These are phyloP conservation scores for Thalassia testudinum DNA, from an alignment of 116 monocot species.

Conservation along the genomic window DNA sequence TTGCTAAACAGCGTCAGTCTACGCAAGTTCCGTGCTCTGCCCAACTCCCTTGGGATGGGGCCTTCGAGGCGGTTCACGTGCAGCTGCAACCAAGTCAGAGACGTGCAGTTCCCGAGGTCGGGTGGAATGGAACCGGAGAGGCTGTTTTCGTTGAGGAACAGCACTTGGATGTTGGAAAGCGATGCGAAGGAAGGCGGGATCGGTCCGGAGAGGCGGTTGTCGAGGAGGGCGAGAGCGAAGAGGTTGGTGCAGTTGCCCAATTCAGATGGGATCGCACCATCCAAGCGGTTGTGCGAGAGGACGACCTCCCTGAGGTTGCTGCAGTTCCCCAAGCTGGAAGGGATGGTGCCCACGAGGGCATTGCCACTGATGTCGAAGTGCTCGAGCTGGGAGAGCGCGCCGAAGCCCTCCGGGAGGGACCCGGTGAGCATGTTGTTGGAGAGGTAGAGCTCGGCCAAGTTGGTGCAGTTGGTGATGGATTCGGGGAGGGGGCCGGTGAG, in stretches of 20 bases:
- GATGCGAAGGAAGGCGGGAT: slow-evolving; percentile 41
- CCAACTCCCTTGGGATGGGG: slow-evolving; percentile 44
- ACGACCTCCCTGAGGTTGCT: slow-evolving; percentile 22
- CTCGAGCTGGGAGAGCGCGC: slow-evolving; percentile 25
- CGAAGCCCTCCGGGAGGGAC: slow-evolving; percentile 27
- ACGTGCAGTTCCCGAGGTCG: slow-evolving; percentile 49
- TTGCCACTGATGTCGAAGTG: slow-evolving; percentile 32
- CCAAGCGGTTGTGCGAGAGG: slow-evolving; percentile 28
- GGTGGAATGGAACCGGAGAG: slow-evolving; percentile 57
- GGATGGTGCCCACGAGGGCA: slow-evolving; percentile 41
- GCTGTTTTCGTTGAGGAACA: slow-evolving; percentile 38
- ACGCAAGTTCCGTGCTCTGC: slow-evolving; percentile 26
- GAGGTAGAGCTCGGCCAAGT: slow-evolving; percentile 27
- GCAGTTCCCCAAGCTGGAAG: slow-evolving; percentile 40
- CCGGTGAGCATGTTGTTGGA: slow-evolving; percentile 31
- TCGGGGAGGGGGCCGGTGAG: slow-evolving; percentile 44
- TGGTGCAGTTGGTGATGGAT: slow-evolving; percentile 20
- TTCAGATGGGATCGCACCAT: slow-evolving; percentile 50
- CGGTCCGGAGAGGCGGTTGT: slow-evolving; percentile 23
- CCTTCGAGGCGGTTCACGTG: slow-evolving; percentile 55
- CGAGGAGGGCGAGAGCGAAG: slow-evolving; percentile 22
- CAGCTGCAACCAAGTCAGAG: slow-evolving; percentile 27
- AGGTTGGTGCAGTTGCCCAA: slow-evolving; percentile 37
- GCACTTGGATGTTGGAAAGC: slow-evolving; percentile 17
- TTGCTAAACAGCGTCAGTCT: slow-evolving; percentile 40